phyloP scores from a whole-genome alignment of 1,284 basidiomycete species.

The Moniliophthora roreri region DNA sequence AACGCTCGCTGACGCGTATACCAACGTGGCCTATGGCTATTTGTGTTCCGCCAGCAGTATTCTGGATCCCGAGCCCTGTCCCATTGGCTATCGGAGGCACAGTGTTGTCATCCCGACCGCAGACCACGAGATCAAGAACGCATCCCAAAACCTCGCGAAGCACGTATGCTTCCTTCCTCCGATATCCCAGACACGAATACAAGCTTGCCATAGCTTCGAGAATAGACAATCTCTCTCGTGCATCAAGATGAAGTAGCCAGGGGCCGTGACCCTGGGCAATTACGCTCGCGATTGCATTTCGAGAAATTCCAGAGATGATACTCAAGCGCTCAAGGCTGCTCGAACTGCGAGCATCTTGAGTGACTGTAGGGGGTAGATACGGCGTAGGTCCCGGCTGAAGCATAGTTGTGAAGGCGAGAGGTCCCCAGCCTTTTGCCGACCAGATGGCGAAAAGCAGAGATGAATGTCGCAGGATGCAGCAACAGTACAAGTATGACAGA shows the following conservation, averaged over 20 bases:
- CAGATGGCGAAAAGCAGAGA: conserved; percentile 75
- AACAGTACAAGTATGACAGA: conserved; percentile 65
- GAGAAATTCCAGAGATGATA: conserved; percentile 64
- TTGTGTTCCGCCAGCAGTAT: conserved; percentile 21
- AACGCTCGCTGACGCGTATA: conserved; percentile 68
- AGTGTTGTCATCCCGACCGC: conserved; percentile 68
- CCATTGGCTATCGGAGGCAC: conserved; percentile 39
- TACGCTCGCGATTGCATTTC: conserved; percentile 63
- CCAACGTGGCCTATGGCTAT: conserved; percentile 56
- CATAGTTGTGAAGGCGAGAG: conserved; percentile 76
- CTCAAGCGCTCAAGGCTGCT: conserved; percentile 62
- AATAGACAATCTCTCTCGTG: conserved; percentile 70
- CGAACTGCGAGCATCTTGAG: conserved; percentile 38
- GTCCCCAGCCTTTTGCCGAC: conserved; percentile 87
- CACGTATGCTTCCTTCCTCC: conserved; percentile 82
- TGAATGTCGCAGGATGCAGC: conserved; percentile 66
- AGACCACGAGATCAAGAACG: conserved; percentile 77
- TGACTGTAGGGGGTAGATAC: conserved; percentile 54
- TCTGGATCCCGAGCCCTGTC: conserved; percentile 43
- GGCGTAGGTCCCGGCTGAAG: conserved; percentile 59
- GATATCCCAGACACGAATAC: conserved; percentile 78
- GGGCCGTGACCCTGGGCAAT: conserved; percentile 78
- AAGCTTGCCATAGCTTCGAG: conserved; percentile 72
- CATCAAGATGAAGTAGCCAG: conserved; percentile 80
- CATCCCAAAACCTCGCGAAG: conserved; percentile 83